phyloP scores from a whole-genome alignment of 352 stramenopile genomes.

The Globisporangium paddicum region DNA sequence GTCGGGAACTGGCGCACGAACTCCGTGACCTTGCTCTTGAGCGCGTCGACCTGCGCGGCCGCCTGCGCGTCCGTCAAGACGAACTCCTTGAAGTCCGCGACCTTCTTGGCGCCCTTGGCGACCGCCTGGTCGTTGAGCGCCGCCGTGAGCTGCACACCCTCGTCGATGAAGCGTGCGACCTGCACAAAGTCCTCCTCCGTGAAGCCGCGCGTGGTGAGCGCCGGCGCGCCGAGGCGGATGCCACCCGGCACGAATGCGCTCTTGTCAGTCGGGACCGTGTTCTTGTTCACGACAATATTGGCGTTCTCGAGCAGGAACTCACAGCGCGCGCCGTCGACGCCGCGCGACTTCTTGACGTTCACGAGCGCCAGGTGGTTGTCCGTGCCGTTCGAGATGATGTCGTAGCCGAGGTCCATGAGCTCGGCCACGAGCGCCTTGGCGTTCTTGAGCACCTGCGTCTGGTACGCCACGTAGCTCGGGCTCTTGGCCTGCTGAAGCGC shows the following conservation, averaged over 20 bases:
- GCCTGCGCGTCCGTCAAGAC: conserved; percentile 54
- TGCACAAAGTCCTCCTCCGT: conserved; percentile 94
- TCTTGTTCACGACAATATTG: conserved; percentile 99
- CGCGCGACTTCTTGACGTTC: conserved; percentile 93
- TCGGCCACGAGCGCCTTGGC: conserved; percentile 85
- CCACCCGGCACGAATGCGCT: conserved; percentile 95
- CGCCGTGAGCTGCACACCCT: conserved; percentile 91
- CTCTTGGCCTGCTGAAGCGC: conserved; percentile 95
- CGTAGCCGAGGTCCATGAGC: conserved; percentile 91
- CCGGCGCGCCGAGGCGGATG: conserved; percentile 95
- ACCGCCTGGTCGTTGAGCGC: conserved; percentile 88
- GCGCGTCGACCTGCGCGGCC: conserved; percentile 54
- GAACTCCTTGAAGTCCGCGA: conserved; percentile 85
- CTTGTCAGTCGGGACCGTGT: conserved; percentile 97
- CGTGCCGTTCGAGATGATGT: conserved; percentile 96
- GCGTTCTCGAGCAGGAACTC: conserved; percentile 95
- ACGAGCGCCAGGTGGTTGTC: conserved; percentile 98
- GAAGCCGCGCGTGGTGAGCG: conserved; percentile 94
- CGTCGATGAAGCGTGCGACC: conserved; percentile 95
- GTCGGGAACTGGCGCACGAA: conserved; percentile 96
- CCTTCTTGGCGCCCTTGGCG: conserved; percentile 94
- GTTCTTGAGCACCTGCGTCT: conserved; percentile 94
- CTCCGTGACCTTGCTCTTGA: conserved; percentile 88
- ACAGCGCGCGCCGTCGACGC: conserved; percentile 94
- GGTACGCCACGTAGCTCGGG: conserved; percentile 97